Evolutionary conservation across 1,284 basidiomycete genomes (phyloP).

Genomic region (Abortiporus biennis): DNA sequence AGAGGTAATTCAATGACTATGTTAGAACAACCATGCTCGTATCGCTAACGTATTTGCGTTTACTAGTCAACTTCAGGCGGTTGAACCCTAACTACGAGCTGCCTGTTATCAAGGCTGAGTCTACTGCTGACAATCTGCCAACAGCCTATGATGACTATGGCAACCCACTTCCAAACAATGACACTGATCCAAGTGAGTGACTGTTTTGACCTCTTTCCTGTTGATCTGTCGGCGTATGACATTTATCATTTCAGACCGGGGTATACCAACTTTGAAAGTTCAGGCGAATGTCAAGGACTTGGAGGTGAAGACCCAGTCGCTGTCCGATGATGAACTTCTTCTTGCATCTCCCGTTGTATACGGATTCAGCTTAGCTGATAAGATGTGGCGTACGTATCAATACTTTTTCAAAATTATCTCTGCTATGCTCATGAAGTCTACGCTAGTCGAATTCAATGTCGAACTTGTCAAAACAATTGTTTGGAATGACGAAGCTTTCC

Average conservation of each 20-base stretch:
- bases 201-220: slow-evolving; percentile 1
- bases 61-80: slow-evolving; percentile 37
- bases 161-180: neutral
- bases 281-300: slow-evolving; percentile 7
- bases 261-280: slow-evolving; percentile 14
- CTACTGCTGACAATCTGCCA: neutral
- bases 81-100: slow-evolving; percentile 43
- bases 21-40: neutral
- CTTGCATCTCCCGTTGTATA: slow-evolving; percentile 49
- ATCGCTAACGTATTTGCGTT: neutral
- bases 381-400: slow-evolving; percentile 47
- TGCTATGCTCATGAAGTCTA: neutral
- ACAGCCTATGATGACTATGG: slow-evolving; percentile 2
- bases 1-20: slow-evolving; percentile 26
- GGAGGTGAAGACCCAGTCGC: slow-evolving; percentile 20
- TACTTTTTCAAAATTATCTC: neutral
- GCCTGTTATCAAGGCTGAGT: slow-evolving; percentile 21
- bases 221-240: slow-evolving; percentile 3
- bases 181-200: neutral
- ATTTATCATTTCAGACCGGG: slow-evolving; percentile 7
- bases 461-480: slow-evolving; percentile 41
- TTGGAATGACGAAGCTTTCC: slow-evolving; percentile 55
- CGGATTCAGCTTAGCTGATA: slow-evolving; percentile 53
- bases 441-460: slow-evolving; percentile 48
- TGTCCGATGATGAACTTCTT: slow-evolving; percentile 47